phyloP scores from a whole-genome alignment of 371 early-diverging fungal species.

The Dinochytrium kinnereticum region DNA sequence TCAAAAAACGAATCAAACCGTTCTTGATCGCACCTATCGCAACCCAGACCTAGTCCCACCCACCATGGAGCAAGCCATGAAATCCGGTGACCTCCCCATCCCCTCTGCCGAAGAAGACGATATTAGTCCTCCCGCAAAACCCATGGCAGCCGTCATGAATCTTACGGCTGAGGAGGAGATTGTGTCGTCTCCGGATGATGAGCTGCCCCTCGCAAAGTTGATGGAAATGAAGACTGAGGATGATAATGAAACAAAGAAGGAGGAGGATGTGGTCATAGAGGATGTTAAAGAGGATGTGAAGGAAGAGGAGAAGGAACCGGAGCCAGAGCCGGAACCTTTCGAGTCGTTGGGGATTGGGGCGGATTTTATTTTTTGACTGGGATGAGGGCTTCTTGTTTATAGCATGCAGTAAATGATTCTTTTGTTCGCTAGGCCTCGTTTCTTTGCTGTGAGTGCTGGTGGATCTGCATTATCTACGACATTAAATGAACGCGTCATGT shows the following conservation, averaged over 20 bases:
- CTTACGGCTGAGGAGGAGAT: neutral
- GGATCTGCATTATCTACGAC: neutral
- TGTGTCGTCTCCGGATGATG: neutral
- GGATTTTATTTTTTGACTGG: neutral
- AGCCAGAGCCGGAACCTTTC: neutral
- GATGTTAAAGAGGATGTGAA: neutral
- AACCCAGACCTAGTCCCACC: neutral
- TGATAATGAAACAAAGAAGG: neutral
- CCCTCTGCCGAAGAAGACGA: neutral
- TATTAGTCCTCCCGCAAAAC: neutral
- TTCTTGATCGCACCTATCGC: neutral
- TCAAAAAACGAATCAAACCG: neutral
- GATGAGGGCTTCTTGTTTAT: too few species aligned
- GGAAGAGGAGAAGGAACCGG: neutral
- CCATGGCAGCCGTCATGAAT: neutral
- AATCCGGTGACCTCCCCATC: neutral
- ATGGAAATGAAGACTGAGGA: neutral
- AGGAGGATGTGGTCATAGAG: neutral
- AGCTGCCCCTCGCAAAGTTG: neutral
- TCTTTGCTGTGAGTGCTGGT: neutral
- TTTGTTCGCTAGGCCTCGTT: neutral
- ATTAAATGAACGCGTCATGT: neutral
- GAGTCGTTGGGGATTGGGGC: constrained; percentile 1
- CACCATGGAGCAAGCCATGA: neutral
- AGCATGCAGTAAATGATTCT: neutral